Conservation (phyloP, 2,329 filamentous ascomycete genomes). For the Aspergillus sp. region DNA sequence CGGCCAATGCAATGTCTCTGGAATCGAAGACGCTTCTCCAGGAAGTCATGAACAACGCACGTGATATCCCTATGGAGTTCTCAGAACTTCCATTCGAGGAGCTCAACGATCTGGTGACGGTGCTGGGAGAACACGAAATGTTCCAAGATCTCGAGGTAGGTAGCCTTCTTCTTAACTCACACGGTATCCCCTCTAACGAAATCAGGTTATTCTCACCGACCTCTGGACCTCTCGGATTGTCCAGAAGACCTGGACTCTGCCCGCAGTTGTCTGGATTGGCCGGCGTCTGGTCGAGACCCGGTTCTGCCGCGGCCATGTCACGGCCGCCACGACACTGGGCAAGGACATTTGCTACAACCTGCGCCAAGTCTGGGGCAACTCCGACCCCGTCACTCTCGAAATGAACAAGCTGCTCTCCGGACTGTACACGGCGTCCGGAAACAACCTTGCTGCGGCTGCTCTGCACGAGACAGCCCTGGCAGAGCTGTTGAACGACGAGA, state of each 20-base stretch:
- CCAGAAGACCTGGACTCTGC: conserved; percentile 48
- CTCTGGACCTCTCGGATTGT: conserved; percentile 52
- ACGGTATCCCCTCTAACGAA: background rate
- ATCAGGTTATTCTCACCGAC: conserved; percentile 41
- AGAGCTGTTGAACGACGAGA: conserved; percentile 31
- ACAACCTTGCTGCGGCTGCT: conserved; percentile 32
- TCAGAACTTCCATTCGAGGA: conserved; percentile 38
- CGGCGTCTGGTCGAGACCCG: conserved; percentile 55
- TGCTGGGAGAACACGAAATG: conserved; percentile 41
- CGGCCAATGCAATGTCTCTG: conserved; percentile 32
- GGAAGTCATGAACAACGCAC: conserved; percentile 34
- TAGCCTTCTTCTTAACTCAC: background rate
- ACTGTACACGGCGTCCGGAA: conserved; percentile 48
- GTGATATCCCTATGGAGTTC: conserved; percentile 35
- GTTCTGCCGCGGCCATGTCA: conserved; percentile 51
- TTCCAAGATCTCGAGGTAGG: conserved; percentile 40
- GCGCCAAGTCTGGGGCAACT: conserved; percentile 54
- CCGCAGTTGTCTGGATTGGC: conserved; percentile 54
- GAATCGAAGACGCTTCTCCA: conserved; percentile 38
- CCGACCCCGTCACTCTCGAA: conserved; percentile 51
- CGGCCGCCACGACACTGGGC: conserved; percentile 49
- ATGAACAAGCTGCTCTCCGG: conserved; percentile 53
- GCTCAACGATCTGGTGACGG: conserved; percentile 40
- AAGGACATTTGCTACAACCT: conserved; percentile 60
- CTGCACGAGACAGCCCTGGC: conserved; percentile 35